Evolutionary conservation across 176 grass and related monocot species (phyloP).

Genomic region (Bolboschoenus planiculmis): DNA sequence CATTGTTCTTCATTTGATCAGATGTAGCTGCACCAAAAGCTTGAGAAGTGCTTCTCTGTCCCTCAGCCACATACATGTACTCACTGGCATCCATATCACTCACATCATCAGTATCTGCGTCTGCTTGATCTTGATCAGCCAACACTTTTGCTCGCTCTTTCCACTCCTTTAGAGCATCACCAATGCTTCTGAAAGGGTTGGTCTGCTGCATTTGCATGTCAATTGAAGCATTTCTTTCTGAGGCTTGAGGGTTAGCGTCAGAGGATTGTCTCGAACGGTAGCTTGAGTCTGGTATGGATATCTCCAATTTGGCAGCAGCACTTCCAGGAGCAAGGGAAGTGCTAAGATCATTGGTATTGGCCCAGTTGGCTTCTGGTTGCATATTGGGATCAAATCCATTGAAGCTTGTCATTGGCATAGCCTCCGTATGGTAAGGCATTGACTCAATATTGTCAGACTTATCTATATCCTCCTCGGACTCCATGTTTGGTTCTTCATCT

Average conservation of each 20-base stretch:
- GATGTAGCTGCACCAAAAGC: slow-evolving; percentile 71
- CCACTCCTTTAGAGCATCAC: slow-evolving; percentile 85
- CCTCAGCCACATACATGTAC: slow-evolving; percentile 65
- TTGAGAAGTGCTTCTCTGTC: slow-evolving; percentile 82
- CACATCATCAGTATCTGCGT: slow-evolving; percentile 38
- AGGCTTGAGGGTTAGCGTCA: slow-evolving; percentile 46
- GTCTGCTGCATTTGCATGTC: slow-evolving; percentile 44
- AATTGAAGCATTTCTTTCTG: slow-evolving; percentile 41
- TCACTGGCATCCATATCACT: slow-evolving; percentile 65
- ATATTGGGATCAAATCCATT: slow-evolving; percentile 47
- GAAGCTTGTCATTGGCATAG: slow-evolving; percentile 28
- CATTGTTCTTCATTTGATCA: slow-evolving; percentile 53
- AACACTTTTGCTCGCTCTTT: slow-evolving; percentile 88
- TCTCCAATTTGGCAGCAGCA: slow-evolving; percentile 52
- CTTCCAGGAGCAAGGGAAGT: slow-evolving; percentile 51
- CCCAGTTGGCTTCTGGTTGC: slow-evolving; percentile 53
- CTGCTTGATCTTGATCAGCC: slow-evolving; percentile 60
- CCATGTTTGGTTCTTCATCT: slow-evolving; percentile 25
- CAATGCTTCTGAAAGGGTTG: slow-evolving; percentile 88
- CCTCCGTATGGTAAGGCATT: slow-evolving; percentile 34
- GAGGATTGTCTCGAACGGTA: slow-evolving; percentile 58
- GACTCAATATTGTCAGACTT: slow-evolving; percentile 40
- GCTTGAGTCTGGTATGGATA: slow-evolving; percentile 52
- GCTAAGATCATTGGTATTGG: slow-evolving; percentile 59
- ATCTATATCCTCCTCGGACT: slow-evolving; percentile 40